Evolutionary conservation across 2,329 filamentous ascomycete genomes (phyloP), one percentile per base, ranked within the genome.

Genomic region (Didymella glomerata): DNA sequence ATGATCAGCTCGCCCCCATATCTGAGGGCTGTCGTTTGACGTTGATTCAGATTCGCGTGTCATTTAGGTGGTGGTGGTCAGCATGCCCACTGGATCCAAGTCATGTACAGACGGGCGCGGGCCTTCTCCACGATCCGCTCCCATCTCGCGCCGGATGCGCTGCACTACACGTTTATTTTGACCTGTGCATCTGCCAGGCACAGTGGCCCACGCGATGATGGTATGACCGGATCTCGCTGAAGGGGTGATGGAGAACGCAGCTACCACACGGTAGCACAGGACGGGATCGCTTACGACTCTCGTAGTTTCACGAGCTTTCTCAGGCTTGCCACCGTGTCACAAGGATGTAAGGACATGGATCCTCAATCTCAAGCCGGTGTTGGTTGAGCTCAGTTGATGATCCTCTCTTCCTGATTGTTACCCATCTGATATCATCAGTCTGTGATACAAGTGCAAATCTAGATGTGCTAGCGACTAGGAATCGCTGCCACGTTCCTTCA

Each of bases 141-240:
- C 67, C 74, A 75, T 72, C 72, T 72, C 71, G 74, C 73, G 73
- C 73, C 72, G 68, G 75, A 54, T 54, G 56, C 56, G 41, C 66
- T 77, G 75, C 74, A 65, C 74, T 76, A 74, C 75, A 76, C 73
- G 70, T 75, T 77, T 77, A 77, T 75, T 76, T 74, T 66, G 68
- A 73, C 69, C 67, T 73, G 68, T 74, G 74, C 73, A 76, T 71
- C 61, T 67, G 61, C 68, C 69, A 69, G 64, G 66, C 63, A 67
- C 66, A 67, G 47, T 65, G 51, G 65, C 60, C 71, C 75, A 77
- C 75, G 75, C 72, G 75, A 68, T 60, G 54, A 63, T 54, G 57
- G 73, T 77, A 62, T 63, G 59, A 76, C 73, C 67, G 59, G 59
- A 46, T 58, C 61, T 68, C 34, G 51, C 48, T 61, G 51, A 61